Percentiles rank a stretch among this genome's conserved stretches.
Conservation (phyloP, 306 rosid genomes). For the Benincasa hispida region DNA sequence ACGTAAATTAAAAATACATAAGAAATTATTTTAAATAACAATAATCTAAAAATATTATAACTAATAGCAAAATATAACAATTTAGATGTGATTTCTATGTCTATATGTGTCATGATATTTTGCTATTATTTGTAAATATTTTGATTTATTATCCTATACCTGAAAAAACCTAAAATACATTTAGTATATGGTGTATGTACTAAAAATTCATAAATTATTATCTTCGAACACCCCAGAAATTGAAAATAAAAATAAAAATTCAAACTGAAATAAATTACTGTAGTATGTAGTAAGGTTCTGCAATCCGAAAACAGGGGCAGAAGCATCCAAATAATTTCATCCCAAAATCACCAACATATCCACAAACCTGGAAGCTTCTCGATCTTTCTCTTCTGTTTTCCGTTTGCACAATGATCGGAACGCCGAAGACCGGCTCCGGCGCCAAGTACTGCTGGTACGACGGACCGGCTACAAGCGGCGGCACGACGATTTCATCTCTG, state of each 20-base stretch:
- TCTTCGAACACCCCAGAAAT: no score
- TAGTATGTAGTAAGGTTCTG: not conserved
- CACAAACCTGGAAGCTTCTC: conserved; percentile 1
- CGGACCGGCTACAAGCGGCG: not conserved
- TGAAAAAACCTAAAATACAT: no score
- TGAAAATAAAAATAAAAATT: not conserved
- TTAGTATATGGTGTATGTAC: no score
- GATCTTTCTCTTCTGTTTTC: not conserved
- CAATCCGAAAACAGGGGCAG: conserved; percentile 30
- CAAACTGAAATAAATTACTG: not conserved
- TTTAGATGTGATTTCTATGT: no score
- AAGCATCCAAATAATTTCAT: conserved; percentile 28
- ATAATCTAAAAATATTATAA: no score
- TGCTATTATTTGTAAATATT: no score
- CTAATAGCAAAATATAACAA: no score
- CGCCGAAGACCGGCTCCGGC: conserved; percentile 25
- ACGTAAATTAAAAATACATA: no score
- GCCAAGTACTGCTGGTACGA: conserved; percentile 29
- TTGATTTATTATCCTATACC: no score
- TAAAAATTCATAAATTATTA: no score
- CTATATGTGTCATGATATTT: no score
- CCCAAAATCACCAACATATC: conserved; percentile 19
- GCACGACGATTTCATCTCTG: not conserved
- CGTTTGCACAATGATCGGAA: conserved; percentile 11
- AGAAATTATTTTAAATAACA: no score